Evolutionary conservation across 768 basidiomycete genomes (phyloP).

Genomic region (Neoboletus magnificus): DNA sequence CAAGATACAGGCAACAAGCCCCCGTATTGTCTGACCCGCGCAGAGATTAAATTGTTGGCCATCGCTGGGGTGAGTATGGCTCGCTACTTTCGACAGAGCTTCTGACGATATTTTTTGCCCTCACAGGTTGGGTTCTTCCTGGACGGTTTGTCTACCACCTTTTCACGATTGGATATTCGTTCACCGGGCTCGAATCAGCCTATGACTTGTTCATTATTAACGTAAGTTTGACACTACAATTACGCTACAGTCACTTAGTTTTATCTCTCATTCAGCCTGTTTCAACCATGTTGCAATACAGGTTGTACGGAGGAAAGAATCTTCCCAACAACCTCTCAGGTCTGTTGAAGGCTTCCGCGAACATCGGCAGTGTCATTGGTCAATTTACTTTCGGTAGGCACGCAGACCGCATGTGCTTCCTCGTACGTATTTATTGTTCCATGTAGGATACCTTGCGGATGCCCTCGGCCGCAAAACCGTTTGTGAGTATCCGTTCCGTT

Average conservation of each 20-base stretch:
- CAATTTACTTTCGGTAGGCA: constrained; percentile 59
- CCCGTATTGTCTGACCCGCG: constrained; percentile 38
- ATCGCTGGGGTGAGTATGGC: constrained; percentile 52
- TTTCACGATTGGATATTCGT: background rate
- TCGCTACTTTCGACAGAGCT: background rate
- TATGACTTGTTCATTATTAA: constrained; percentile 74
- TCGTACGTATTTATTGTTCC: background rate
- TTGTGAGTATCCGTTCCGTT: constrained; percentile 36
- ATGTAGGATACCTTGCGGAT: constrained; percentile 60
- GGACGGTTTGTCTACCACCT: constrained; percentile 46
- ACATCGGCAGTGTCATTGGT: constrained; percentile 71
- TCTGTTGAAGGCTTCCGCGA: constrained; percentile 63
- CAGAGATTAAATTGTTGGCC: constrained; percentile 58
- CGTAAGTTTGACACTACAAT: constrained; percentile 32
- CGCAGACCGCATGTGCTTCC: background rate
- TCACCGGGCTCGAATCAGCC: constrained; percentile 37
- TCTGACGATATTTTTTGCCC: background rate
- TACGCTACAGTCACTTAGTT: background rate
- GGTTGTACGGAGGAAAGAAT: constrained; percentile 49
- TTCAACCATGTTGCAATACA: constrained; percentile 63
- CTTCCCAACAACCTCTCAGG: constrained; percentile 58
- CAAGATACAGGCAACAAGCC: constrained; percentile 30
- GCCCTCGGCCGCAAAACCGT: constrained; percentile 66
- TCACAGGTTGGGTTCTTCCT: constrained; percentile 65
- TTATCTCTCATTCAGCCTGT: constrained; percentile 44